Conservation (phyloP, 805 yeast genomes). For the Blastobotrys chiropterorum region DNA sequence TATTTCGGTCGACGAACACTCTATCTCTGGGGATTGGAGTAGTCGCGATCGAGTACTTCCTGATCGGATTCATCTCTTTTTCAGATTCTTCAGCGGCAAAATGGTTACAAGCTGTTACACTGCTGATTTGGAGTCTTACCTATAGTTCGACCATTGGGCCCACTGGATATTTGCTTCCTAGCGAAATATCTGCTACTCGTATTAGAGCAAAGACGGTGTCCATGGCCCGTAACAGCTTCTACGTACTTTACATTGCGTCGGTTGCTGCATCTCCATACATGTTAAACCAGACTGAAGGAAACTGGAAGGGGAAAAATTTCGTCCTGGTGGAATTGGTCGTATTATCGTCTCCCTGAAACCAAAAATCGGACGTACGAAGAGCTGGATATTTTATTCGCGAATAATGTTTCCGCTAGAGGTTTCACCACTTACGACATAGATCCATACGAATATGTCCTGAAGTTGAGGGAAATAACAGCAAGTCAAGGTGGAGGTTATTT, state of each 20-base stretch:
- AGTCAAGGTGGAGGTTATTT: background rate
- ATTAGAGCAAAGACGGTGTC: slow-evolving; percentile 38
- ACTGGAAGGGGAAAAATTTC: slow-evolving; percentile 44
- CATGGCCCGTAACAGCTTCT: slow-evolving; percentile 32
- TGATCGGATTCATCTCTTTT: slow-evolving; percentile 14
- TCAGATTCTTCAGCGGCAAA: slow-evolving; percentile 14
- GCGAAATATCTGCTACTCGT: slow-evolving; percentile 38
- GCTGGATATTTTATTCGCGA: slow-evolving; percentile 41
- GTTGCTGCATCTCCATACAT: slow-evolving; percentile 35
- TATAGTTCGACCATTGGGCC: slow-evolving; percentile 42
- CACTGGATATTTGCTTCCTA: slow-evolving; percentile 34
- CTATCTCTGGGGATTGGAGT: slow-evolving; percentile 15
- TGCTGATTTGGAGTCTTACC: slow-evolving; percentile 39
- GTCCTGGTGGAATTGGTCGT: slow-evolving; percentile 38
- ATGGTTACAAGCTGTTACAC: slow-evolving; percentile 37
- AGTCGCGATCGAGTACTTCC: slow-evolving; percentile 7
- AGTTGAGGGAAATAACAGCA: background rate
- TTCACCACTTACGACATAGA: background rate
- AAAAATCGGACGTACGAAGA: slow-evolving; percentile 51
- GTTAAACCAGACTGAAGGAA: slow-evolving; percentile 39
- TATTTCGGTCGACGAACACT: slow-evolving; percentile 13
- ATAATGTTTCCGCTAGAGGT: slow-evolving; percentile 22
- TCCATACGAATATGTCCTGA: background rate
- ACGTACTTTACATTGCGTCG: slow-evolving; percentile 28
- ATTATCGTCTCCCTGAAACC: slow-evolving; percentile 51